Conservation (phyloP, 495 filamentous ascomycete genomes). For the Penicillium desertorum region DNA sequence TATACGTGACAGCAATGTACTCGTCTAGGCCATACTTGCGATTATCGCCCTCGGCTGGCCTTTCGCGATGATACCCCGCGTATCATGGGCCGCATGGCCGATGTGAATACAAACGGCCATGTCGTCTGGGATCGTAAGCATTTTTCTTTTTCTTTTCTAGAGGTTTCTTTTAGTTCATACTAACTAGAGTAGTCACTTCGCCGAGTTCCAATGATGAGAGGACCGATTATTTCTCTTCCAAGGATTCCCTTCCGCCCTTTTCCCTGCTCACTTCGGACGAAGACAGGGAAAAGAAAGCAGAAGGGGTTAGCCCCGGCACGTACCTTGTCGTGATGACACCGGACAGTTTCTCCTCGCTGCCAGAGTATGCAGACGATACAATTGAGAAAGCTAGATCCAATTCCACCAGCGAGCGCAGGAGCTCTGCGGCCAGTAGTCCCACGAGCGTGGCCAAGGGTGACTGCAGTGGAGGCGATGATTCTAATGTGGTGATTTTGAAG, state of each 20-base stretch:
- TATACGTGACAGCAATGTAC: conserved; percentile 49
- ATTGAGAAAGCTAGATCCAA: conserved; percentile 24
- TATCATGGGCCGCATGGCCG: conserved; percentile 55
- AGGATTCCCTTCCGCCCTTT: conserved; percentile 53
- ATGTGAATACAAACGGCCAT: conserved; percentile 49
- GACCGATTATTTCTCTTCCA: conserved; percentile 30
- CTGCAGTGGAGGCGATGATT: conserved; percentile 31
- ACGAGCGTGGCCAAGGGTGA: conserved; percentile 17
- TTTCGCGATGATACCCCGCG: conserved; percentile 58
- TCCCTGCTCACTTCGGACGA: conserved; percentile 57
- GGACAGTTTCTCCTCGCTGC: conserved; percentile 53
- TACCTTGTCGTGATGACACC: conserved; percentile 58
- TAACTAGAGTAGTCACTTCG: conserved; percentile 28
- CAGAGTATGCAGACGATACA: conserved; percentile 49
- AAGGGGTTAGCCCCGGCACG: conserved; percentile 51
- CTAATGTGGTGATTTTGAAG: conserved; percentile 49
- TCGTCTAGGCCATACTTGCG: conserved; percentile 55
- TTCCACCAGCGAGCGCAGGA: conserved; percentile 18
- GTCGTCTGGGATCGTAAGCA: conserved; percentile 56
- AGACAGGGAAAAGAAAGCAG: conserved; percentile 59
- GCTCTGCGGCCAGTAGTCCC: conserved; percentile 25
- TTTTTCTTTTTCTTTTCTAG: neutral
- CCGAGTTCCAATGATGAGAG: conserved; percentile 24
- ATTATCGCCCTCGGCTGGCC: conserved; percentile 55
- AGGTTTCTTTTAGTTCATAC: neutral